Evolutionary conservation across 208 protist species (phyloP).

Genomic region (Zelonia costaricensis): DNA sequence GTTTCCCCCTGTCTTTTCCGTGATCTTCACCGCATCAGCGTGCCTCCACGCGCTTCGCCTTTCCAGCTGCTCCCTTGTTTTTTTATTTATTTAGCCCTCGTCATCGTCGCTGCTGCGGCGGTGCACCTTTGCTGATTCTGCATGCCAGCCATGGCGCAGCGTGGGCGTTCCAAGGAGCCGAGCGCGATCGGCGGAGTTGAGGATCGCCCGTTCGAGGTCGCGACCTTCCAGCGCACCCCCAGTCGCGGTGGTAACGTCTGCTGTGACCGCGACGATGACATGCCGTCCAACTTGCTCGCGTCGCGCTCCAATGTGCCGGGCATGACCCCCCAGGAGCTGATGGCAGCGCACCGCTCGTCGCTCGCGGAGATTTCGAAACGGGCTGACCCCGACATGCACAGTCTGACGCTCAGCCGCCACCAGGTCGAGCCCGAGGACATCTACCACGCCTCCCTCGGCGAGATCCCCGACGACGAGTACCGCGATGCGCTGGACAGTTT

Average conservation of each 20-base stretch:
- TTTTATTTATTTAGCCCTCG: too few relatives aligned
- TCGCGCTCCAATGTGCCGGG: conserved; percentile 63
- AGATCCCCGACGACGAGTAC: conserved; percentile 41
- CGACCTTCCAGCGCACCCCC: conserved; percentile 44
- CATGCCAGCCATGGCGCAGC: conserved; percentile 8
- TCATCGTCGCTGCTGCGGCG: too few relatives aligned
- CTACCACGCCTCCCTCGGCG: conserved; percentile 18
- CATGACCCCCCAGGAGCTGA: conserved; percentile 60
- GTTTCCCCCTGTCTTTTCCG: conserved; percentile 2
- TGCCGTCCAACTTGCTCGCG: conserved; percentile 41
- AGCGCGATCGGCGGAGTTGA: conserved; percentile 26
- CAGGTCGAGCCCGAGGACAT: conserved; percentile 52
- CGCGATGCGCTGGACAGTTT: conserved; percentile 45
- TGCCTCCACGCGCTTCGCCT: too few relatives aligned
- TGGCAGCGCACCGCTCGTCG: conserved; percentile 57
- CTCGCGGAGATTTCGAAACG: conserved; percentile 42
- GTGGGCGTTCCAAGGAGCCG: background rate
- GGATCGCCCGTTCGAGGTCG: conserved; percentile 33
- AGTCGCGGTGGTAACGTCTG: conserved; percentile 4
- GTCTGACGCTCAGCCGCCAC: conserved; percentile 76
- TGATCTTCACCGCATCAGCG: too few relatives aligned
- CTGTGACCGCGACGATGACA: conserved; percentile 27
- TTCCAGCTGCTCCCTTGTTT: too few relatives aligned
- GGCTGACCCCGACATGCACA: conserved; percentile 47
- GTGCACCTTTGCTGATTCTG: too few relatives aligned